Evolutionary conservation across 345 rosid genomes (phyloP).

Genomic region (Arabidopsis arenosa): DNA sequence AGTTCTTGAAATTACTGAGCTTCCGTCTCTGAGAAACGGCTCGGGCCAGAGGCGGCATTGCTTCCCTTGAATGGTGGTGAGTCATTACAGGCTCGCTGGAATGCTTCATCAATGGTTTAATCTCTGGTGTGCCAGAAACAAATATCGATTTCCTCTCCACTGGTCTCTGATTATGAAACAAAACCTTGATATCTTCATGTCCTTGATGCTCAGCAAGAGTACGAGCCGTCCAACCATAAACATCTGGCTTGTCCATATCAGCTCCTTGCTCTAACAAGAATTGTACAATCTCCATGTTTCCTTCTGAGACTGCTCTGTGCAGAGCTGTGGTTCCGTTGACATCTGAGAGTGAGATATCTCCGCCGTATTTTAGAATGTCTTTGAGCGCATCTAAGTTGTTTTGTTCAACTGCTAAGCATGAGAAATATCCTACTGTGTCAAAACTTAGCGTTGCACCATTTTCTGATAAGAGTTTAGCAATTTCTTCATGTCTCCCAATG

Average conservation of each 20-base stretch:
- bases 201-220: conserved; percentile 82
- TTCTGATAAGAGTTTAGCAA: conserved; percentile 58
- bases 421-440: conserved; percentile 63
- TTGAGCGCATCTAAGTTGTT: conserved; percentile 67
- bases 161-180: conserved; percentile 50
- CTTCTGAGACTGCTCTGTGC: conserved; percentile 76
- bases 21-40: conserved; percentile 51
- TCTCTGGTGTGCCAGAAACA: conserved; percentile 17
- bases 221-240: conserved; percentile 76
- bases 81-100: conserved; percentile 62
- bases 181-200: conserved; percentile 60
- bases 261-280: conserved; percentile 74
- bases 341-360: conserved; percentile 59
- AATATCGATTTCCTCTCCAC: conserved; percentile 27
- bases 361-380: conserved; percentile 58
- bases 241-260: conserved; percentile 64
- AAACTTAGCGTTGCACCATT: conserved; percentile 64
- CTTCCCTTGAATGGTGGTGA: conserved; percentile 54
- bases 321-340: conserved; percentile 64
- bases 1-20: conserved; percentile 58
- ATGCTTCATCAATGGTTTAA: conserved; percentile 55
- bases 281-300: conserved; percentile 65
- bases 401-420: conserved; percentile 62
- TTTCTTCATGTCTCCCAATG: conserved; percentile 58
- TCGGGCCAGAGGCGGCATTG: conserved; percentile 45